Conservation (phyloP, 345 rosid genomes). For the Gossypium anomalum region DNA sequence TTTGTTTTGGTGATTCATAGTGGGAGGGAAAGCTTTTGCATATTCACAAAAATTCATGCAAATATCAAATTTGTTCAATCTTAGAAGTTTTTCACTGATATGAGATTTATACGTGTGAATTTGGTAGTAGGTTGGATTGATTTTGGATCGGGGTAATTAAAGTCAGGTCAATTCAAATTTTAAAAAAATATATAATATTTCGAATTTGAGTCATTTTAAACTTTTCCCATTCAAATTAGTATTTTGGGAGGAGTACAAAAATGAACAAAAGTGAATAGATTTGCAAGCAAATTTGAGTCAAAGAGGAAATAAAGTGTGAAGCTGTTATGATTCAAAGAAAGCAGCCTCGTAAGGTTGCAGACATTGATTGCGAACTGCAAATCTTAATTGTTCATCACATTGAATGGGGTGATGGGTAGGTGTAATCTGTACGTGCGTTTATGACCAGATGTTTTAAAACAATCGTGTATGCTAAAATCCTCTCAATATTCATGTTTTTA, state of each 20-base stretch:
- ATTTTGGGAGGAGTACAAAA: too few species aligned
- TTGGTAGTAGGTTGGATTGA: too few species aligned
- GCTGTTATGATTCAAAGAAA: neutral
- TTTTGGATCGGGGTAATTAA: too few species aligned
- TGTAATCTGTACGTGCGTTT: neutral
- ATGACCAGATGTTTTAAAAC: neutral
- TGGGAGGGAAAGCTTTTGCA: neutral
- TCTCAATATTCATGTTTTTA: too few species aligned
- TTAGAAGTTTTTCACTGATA: neutral
- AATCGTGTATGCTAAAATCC: neutral
- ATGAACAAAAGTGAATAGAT: neutral
- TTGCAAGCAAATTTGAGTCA: neutral
- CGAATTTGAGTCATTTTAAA: too few species aligned
- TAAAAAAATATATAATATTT: too few species aligned
- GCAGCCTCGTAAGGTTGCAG: neutral
- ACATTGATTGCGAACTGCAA: neutral
- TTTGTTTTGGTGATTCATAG: neutral
- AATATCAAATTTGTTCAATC: neutral
- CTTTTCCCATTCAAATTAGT: too few species aligned
- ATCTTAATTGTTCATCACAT: neutral
- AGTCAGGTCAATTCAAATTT: too few species aligned
- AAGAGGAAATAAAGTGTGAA: neutral
- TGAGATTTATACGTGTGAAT: neutral
- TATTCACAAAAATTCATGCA: neutral
- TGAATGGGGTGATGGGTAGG: slow-evolving; percentile 7